Base-by-base conservation (phyloP, 2,329 filamentous ascomycete genomes). In the Talaromyces pinophilus region DNA sequence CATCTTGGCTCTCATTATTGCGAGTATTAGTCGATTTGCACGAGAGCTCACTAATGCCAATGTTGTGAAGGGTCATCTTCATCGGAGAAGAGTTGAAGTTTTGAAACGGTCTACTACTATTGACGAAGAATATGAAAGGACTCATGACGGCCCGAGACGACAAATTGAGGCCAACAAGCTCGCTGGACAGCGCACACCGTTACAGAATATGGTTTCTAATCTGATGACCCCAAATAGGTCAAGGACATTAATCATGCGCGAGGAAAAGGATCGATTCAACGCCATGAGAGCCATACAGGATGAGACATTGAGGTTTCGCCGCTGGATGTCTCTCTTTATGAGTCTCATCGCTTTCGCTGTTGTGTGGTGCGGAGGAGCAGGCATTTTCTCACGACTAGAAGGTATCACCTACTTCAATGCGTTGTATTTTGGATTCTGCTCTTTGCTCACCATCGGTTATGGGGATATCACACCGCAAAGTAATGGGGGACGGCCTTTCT, bases 401-500 rank as follows among this genome's bases (percentile, higher is more conserved):
- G 73, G 78, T 8, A 71, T 83, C 1, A 80, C 82, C 0, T 97
- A 96, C 74, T 97, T 94, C 71, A 82, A 93, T 65, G 86, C 88
- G 0, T 83, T 97, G 52, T 97, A 97, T 78, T 96, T 97, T 74
- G 88, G 89, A 70, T 97, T 95, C 76, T 88, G 92, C 40, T 90
- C 89, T 2, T 85, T 97, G 28, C 83, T 93, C 1, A 97, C 93
- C 0, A 91, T 97, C 44, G 93, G 93, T 0, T 97, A 96, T 71
- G 93, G 93, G 3, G 92, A 96, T 70, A 77, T 90, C 5, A 87
- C 88, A 1, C 92, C 92, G 0, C 82, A 88, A n/a, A 91, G 89
- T 1, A 93, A 93, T 69, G 85, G 88, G 0, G 92, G 91, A 1
- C 89, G 91, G 64, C 87, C 91, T 0, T 96, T 97, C 76, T 97